A percentile compares a stretch with the other conserved stretches of the same genome.
Evolutionary conservation across 768 basidiomycete species (phyloP).

Genomic region (Chalciporus chontae): DNA sequence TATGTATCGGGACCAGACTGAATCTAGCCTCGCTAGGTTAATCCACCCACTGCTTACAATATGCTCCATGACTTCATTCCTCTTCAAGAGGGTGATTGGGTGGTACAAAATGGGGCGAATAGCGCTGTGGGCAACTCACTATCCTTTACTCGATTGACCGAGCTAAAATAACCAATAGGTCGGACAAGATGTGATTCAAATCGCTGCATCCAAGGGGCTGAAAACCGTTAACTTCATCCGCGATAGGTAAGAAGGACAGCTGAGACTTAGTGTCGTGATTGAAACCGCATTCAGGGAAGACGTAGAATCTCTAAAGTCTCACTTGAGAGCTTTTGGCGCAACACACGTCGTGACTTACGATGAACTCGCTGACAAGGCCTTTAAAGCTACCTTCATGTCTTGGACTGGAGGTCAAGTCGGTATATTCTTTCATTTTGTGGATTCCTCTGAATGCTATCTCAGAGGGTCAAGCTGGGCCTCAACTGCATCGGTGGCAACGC

Average conservation of each 20-base stretch:
- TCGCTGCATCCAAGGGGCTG: slow-evolving; percentile 66
- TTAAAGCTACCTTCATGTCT: slow-evolving; percentile 51
- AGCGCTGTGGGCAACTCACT: slow-evolving; percentile 56
- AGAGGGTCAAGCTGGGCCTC: slow-evolving; percentile 46
- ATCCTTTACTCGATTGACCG: neutral
- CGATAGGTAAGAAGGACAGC: slow-evolving; percentile 46
- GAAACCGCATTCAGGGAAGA: slow-evolving; percentile 41
- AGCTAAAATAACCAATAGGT: slow-evolving; percentile 41
- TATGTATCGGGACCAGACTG: no score
- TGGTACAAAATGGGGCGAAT: slow-evolving; percentile 85
- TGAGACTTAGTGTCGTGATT: neutral
- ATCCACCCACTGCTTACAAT: slow-evolving; percentile 80
- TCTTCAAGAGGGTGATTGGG: slow-evolving; percentile 69
- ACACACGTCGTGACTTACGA: slow-evolving; percentile 78
- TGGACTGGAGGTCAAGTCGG: slow-evolving; percentile 64
- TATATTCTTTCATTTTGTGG: slow-evolving; percentile 10
- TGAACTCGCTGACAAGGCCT: slow-evolving; percentile 56
- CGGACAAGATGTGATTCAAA: slow-evolving; percentile 83
- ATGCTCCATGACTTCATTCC: slow-evolving; percentile 72
- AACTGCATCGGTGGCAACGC: slow-evolving; percentile 66
- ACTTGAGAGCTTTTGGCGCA: slow-evolving; percentile 62
- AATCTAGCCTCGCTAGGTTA: slow-evolving; percentile 45
- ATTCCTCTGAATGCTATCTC: neutral
- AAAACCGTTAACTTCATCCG: slow-evolving; percentile 84
- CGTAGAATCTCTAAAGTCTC: slow-evolving; percentile 44